Percentiles rank a stretch among this genome's conserved stretches.
phyloP scores from a whole-genome alignment of 2,329 filamentous ascomycete genomes.

The Paecilomyces fulvus region DNA sequence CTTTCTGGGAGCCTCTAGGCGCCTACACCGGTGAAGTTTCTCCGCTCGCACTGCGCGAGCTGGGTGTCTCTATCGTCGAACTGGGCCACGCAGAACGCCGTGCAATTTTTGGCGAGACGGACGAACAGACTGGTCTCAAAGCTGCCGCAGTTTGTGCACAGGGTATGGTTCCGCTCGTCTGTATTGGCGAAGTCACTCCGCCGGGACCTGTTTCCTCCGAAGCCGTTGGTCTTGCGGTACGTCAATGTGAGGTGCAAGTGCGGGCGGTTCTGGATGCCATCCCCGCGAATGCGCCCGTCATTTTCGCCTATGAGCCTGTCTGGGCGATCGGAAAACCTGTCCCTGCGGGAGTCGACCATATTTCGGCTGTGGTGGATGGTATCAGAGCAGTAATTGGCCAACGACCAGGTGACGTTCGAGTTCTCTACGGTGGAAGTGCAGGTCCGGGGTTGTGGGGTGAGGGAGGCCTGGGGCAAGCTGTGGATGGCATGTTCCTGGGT shows the following conservation, averaged over 20 bases:
- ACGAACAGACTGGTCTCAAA: slow-evolving; percentile 58
- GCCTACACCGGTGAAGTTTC: slow-evolving; percentile 74
- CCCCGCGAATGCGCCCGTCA: slow-evolving; percentile 55
- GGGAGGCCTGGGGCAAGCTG: slow-evolving; percentile 51
- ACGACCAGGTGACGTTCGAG: slow-evolving; percentile 53
- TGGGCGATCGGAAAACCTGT: slow-evolving; percentile 75
- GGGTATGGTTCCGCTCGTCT: slow-evolving; percentile 68
- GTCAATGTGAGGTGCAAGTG: slow-evolving; percentile 60
- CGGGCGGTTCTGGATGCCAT: slow-evolving; percentile 54
- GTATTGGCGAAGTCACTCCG: slow-evolving; percentile 62
- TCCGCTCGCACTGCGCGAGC: slow-evolving; percentile 55
- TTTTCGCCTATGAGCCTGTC: slow-evolving; percentile 79
- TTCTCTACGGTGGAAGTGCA: slow-evolving; percentile 76
- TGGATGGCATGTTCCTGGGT: slow-evolving; percentile 75
- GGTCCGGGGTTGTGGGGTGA: slow-evolving; percentile 62
- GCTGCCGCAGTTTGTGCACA: slow-evolving; percentile 59
- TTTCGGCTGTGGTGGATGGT: slow-evolving; percentile 59
- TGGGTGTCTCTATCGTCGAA: slow-evolving; percentile 66
- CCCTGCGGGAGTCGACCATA: slow-evolving; percentile 64
- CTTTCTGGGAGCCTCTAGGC: slow-evolving; percentile 60
- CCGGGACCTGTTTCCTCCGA: slow-evolving; percentile 38
- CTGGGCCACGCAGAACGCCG: slow-evolving; percentile 74
- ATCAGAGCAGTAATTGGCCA: slow-evolving; percentile 48
- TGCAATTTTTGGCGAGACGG: slow-evolving; percentile 65
- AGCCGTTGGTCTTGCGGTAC: slow-evolving; percentile 50